These are phyloP conservation scores for Hypoxylon crocopeplum DNA, from an alignment of 495 filamentous ascomycete genomes.

Conservation along the genomic window DNA sequence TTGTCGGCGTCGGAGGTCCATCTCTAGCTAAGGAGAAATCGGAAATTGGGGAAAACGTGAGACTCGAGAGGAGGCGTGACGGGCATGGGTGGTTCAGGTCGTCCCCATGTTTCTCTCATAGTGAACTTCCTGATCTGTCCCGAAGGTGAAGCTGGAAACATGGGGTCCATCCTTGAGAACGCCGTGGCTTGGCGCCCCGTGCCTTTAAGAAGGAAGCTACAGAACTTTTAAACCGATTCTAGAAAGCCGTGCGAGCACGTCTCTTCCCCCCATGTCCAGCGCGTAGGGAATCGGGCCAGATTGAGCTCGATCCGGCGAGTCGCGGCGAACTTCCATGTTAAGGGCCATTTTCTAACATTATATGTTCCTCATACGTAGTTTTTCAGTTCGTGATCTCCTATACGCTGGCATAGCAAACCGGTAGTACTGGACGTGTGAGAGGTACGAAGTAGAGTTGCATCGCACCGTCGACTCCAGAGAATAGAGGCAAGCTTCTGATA, in stretches of 20 bases:
- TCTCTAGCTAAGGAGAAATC: constrained; percentile 31
- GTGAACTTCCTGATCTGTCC: constrained; percentile 28
- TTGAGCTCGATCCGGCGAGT: not conserved
- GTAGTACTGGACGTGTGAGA: no score
- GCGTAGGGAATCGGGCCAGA: constrained; percentile 1
- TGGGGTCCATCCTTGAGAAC: constrained; percentile 18
- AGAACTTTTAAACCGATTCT: constrained; percentile 20
- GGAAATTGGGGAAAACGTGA: constrained; percentile 27
- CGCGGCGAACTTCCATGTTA: no score
- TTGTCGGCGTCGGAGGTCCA: constrained; percentile 23
- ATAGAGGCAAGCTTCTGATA: constrained; percentile 1
- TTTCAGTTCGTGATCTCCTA: not conserved
- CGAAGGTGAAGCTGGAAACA: constrained; percentile 17
- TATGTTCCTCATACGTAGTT: not conserved
- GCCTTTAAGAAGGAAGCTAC: constrained; percentile 16
- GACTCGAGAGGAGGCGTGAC: no score
- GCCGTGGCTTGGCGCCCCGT: constrained; percentile 20
- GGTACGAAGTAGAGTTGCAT: constrained; percentile 8
- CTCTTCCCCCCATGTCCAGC: not conserved
- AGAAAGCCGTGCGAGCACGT: constrained; percentile 17
- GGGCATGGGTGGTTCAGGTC: not conserved
- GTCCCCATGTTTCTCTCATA: constrained; percentile 15
- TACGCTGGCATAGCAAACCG: constrained; percentile 1
- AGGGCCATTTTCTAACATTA: no score
- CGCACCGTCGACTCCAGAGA: not conserved